Evolutionary conservation across 2,329 filamentous ascomycete species (phyloP).

Genomic region (Acrocalymma vagum): DNA sequence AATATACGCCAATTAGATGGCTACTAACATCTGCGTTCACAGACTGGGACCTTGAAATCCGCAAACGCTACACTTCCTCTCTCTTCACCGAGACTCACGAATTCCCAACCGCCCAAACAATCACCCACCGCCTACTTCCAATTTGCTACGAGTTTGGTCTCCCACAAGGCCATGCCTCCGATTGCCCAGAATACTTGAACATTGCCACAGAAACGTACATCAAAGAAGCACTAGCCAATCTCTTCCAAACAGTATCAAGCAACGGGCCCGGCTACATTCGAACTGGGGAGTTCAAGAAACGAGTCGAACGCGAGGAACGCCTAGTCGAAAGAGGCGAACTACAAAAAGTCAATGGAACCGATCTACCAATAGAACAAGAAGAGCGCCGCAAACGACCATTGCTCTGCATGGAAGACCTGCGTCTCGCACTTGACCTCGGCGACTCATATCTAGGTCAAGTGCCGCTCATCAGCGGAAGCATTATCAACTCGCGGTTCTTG

Average conservation of each 20-base stretch:
- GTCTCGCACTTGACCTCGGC: slow-evolving; percentile 77
- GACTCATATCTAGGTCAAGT: slow-evolving; percentile 81
- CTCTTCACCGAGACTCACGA: slow-evolving; percentile 69
- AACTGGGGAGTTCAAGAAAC: slow-evolving; percentile 78
- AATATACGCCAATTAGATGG: too few species aligned
- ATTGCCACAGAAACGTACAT: slow-evolving; percentile 69
- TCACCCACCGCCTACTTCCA: slow-evolving; percentile 68
- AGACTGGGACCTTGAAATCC: slow-evolving; percentile 71
- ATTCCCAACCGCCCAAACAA: slow-evolving; percentile 66
- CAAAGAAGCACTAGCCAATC: slow-evolving; percentile 65
- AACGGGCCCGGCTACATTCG: slow-evolving; percentile 70
- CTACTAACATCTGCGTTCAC: slow-evolving; percentile 11
- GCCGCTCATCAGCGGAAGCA: slow-evolving; percentile 74
- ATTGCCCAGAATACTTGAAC: slow-evolving; percentile 67
- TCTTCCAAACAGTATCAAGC: slow-evolving; percentile 62
- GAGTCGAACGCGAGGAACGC: slow-evolving; percentile 79
- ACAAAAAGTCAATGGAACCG: slow-evolving; percentile 75
- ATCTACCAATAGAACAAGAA: slow-evolving; percentile 83
- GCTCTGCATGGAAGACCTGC: slow-evolving; percentile 79
- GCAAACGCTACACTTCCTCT: slow-evolving; percentile 70
- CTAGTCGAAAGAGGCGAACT: slow-evolving; percentile 77
- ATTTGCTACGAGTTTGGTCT: slow-evolving; percentile 73
- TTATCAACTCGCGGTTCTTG: slow-evolving; percentile 72
- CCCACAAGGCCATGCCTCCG: slow-evolving; percentile 59
- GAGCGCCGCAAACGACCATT: slow-evolving; percentile 75